phyloP scores from a whole-genome alignment of 2,329 filamentous ascomycete species.

The Phyllosticta ampelicida region DNA sequence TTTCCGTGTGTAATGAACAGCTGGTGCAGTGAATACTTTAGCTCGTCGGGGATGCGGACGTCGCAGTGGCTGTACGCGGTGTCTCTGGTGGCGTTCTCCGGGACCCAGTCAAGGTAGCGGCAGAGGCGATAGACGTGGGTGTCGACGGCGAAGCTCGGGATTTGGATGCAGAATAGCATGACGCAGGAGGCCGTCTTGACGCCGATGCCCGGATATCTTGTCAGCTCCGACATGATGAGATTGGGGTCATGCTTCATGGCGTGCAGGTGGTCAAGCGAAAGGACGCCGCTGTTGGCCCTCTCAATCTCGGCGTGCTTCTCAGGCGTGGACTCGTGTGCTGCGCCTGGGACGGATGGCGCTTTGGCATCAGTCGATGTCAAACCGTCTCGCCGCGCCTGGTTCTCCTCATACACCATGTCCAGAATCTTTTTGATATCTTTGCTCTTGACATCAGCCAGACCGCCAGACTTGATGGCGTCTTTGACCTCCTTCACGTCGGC shows the following conservation, averaged over 20 bases:
- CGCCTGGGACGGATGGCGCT: constrained; percentile 22
- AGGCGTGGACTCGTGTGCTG: constrained; percentile 35
- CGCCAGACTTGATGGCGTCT: constrained; percentile 58
- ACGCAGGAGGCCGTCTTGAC: constrained; percentile 58
- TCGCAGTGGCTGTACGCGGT: constrained; percentile 51
- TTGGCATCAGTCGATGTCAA: constrained; percentile 32
- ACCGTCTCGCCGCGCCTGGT: constrained; percentile 44
- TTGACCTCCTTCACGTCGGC: constrained; percentile 52
- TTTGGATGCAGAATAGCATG: constrained; percentile 52
- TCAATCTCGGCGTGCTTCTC: constrained; percentile 49
- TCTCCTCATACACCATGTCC: constrained; percentile 60
- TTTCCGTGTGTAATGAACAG: constrained; percentile 54
- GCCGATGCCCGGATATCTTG: constrained; percentile 52
- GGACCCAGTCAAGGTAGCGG: constrained; percentile 53
- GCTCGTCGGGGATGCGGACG: constrained; percentile 47
- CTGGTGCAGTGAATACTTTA: constrained; percentile 54
- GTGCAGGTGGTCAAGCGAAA: constrained; percentile 55
- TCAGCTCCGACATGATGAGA: constrained; percentile 47
- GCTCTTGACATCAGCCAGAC: constrained; percentile 60
- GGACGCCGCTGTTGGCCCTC: constrained; percentile 45
- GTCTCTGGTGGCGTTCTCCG: constrained; percentile 36
- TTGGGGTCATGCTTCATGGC: constrained; percentile 37
- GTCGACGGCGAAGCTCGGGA: constrained; percentile 54
- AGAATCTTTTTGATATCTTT: constrained; percentile 64
- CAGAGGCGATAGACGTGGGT: constrained; percentile 56